Conservation (phyloP, 2,329 filamentous ascomycete genomes). For the Basipetospora chlamydospora region DNA sequence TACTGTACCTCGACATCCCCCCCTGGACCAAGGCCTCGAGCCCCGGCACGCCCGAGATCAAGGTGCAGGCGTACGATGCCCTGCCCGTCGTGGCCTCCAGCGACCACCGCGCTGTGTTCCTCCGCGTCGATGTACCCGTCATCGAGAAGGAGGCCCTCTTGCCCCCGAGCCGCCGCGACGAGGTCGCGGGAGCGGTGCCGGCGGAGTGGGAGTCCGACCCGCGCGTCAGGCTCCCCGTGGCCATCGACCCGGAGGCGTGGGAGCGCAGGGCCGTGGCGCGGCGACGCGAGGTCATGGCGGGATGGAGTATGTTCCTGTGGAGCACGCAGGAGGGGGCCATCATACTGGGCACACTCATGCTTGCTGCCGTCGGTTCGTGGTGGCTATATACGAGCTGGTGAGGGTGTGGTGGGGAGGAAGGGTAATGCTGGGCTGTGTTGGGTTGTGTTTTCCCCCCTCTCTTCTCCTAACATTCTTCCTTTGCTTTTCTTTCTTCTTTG, state of each 20-base stretch:
- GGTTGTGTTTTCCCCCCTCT: neutral
- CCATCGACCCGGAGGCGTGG: conserved; percentile 41
- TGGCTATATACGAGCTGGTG: conserved; percentile 3
- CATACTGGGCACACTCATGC: conserved; percentile 16
- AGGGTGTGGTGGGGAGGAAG: neutral
- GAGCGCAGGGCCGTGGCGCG: conserved; percentile 31
- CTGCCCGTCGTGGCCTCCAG: conserved; percentile 69
- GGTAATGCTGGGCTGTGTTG: neutral
- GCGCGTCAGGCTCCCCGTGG: conserved; percentile 29
- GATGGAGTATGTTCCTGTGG: conserved; percentile 40
- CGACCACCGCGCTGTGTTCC: conserved; percentile 74
- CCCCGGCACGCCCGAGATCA: conserved; percentile 18
- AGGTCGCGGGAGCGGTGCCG: conserved; percentile 11
- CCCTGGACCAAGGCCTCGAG: conserved; percentile 26
- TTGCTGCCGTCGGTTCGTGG: conserved; percentile 1
- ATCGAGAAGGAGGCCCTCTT: conserved; percentile 24
- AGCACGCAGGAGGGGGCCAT: conserved; percentile 36
- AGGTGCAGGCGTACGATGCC: conserved; percentile 54
- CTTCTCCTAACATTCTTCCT: neutral
- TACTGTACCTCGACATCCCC: conserved; percentile 59
- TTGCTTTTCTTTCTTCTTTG: neutral
- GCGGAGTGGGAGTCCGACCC: conserved; percentile 22
- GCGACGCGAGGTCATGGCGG: conserved; percentile 30
- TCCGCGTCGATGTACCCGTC: conserved; percentile 54
- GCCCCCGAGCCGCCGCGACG: conserved; percentile 15